A percentile compares a stretch with the other conserved stretches of the same genome.
These are phyloP conservation scores for Telfairia occidentalis DNA, from an alignment of 331 rosid species.

Conservation along the genomic window DNA sequence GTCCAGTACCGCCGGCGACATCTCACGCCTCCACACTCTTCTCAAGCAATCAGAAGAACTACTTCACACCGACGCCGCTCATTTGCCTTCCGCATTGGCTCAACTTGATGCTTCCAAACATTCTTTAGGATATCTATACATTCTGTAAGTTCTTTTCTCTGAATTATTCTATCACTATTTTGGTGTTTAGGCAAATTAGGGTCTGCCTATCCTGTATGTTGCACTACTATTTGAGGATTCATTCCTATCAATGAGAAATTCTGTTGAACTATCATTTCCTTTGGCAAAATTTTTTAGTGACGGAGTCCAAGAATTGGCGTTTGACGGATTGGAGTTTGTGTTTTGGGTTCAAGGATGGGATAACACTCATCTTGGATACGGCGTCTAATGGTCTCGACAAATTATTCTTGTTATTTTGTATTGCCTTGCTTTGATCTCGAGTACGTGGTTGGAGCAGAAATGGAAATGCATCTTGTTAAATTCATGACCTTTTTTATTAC, in stretches of 20 bases:
- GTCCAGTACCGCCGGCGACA: slow-evolving; percentile 43
- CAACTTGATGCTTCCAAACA: slow-evolving; percentile 62
- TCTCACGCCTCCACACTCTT: slow-evolving; percentile 50
- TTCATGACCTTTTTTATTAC: background rate
- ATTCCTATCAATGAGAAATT: background rate
- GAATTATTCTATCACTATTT: background rate
- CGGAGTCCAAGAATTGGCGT: background rate
- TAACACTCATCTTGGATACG: background rate
- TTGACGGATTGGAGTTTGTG: background rate
- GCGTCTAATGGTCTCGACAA: background rate
- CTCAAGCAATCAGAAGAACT: slow-evolving; percentile 57
- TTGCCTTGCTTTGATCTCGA: background rate
- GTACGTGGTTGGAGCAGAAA: background rate
- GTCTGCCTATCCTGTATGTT: background rate
- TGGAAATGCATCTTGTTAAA: background rate
- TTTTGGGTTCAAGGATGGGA: background rate
- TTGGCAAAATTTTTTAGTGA: background rate
- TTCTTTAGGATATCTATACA: slow-evolving; percentile 68
- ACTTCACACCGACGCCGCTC: slow-evolving; percentile 48
- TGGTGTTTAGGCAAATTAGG: background rate
- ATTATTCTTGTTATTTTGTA: background rate
- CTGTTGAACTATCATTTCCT: background rate
- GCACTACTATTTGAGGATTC: background rate
- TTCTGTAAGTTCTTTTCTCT: slow-evolving; percentile 39
- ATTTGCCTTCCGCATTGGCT: slow-evolving; percentile 34